These are phyloP conservation scores for Serendipita vermifera DNA, from an alignment of 768 basidiomycete genomes.

Conservation along the genomic window DNA sequence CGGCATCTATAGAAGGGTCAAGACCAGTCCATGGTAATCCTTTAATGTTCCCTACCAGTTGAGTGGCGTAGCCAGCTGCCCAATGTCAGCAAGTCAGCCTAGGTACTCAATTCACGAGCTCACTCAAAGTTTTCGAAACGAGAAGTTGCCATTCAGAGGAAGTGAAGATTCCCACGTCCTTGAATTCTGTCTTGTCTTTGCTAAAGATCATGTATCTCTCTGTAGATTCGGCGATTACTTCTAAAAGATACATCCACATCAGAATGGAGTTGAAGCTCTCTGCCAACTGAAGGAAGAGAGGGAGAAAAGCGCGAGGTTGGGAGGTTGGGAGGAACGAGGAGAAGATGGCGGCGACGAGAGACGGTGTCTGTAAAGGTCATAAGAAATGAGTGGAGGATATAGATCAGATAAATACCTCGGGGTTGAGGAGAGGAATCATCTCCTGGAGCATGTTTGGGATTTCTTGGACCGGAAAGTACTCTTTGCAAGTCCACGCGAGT, in stretches of 20 bases:
- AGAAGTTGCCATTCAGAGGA: not conserved
- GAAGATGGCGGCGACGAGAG: constrained; percentile 62
- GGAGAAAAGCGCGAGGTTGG: constrained; percentile 53
- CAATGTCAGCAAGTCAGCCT: not conserved
- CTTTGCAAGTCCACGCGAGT: constrained; percentile 56
- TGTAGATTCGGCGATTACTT: not conserved
- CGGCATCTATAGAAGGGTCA: not conserved
- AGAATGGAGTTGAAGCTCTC: constrained; percentile 40
- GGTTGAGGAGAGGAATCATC: constrained; percentile 58
- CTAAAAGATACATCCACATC: not conserved
- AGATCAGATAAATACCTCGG: constrained; percentile 39
- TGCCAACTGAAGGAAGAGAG: constrained; percentile 61
- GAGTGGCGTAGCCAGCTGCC: not conserved
- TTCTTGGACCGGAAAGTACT: constrained; percentile 53
- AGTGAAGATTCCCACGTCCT: constrained; percentile 3
- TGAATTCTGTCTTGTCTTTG: not conserved
- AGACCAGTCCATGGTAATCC: not conserved
- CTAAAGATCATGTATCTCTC: not conserved
- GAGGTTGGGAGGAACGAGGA: constrained; percentile 65
- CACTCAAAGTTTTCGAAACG: constrained; percentile 3
- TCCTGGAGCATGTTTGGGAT: constrained; percentile 57
- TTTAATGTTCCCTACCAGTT: not conserved
- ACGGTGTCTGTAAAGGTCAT: constrained; percentile 34
- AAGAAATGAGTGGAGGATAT: not conserved
- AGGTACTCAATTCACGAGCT: not conserved